Base-by-base conservation (phyloP, 2,329 filamentous ascomycete genomes). In the Colletotrichum coccodes region DNA sequence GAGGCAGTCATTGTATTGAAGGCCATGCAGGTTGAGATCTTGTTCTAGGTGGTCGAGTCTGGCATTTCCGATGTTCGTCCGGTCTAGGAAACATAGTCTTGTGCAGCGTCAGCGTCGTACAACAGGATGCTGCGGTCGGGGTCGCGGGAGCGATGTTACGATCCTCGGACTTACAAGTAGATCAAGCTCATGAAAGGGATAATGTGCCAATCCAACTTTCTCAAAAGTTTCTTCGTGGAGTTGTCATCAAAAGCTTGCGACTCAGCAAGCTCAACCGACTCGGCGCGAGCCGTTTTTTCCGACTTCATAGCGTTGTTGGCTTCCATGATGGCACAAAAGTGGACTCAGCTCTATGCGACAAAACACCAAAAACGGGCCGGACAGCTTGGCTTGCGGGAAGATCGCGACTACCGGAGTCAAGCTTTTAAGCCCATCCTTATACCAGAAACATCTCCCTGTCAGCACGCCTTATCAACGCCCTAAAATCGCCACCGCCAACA, bases 181-280 rank as follows among this genome's bases (percentile, higher is more conserved):
- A 89, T 80, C 4, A 88, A 71, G 4, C 85, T 81, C 67, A 88
- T 81, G 75, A 88, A 85, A 2, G 86, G 86, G 42, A 89, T 85
- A 34, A 89, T 80, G 70, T 80, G 77, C 79, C 82, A 79, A 75
- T 87, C 82, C 71, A 85, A 75, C 76, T 85, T 84, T 72, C 83
- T 77, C 59, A 87, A 71, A 0, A 87, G 79, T 65, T 76, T 81
- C 71, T 81, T 84, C 21, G 83, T 68, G 9, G 64, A 52, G n/a
- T 26, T 30, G 16, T 26, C 30, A 21, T 68, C 64, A 16, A 56
- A 68, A 85, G 40, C 26, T 32, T 67, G 63, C 32, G 62, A 60
- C 28, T 70, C 62, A 2, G 50, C 63, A 38, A 67, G 7, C 23
- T 67, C 54, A 36, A 70, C 34, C 5, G 67, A 70, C 52, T 61